These are phyloP conservation scores for Ramaria sp. DNA, from an alignment of 768 basidiomycete genomes.

Conservation along the genomic window DNA sequence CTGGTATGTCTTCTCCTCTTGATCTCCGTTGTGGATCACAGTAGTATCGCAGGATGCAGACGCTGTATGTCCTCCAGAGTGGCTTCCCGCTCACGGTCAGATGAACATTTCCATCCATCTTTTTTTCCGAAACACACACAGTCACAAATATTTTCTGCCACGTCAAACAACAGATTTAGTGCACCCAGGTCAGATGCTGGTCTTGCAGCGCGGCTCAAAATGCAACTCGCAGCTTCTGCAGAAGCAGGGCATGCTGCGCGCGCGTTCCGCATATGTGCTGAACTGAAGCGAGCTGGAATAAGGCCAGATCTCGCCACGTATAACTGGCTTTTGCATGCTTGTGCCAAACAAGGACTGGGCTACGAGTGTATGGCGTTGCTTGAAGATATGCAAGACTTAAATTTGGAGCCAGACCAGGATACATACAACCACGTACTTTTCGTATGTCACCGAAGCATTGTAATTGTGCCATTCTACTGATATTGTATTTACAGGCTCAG, in stretches of 20 bases:
- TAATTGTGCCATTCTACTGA: conserved; percentile 19
- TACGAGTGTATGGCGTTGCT: conserved; percentile 54
- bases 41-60: background rate
- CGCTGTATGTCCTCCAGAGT: background rate
- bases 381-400: conserved; percentile 52
- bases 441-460: conserved; percentile 26
- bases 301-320: conserved; percentile 48
- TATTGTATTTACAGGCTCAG: conserved; percentile 22
- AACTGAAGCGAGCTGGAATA: conserved; percentile 49
- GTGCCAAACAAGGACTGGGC: conserved; percentile 31
- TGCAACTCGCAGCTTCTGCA: background rate
- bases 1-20: background rate
- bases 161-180: background rate
- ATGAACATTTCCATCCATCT: background rate
- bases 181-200: background rate
- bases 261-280: conserved; percentile 34
- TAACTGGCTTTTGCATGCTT: conserved; percentile 41
- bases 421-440: conserved; percentile 52
- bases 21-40: background rate
- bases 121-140: background rate
- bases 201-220: background rate
- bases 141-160: background rate
- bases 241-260: background rate
- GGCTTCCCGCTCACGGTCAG: background rate
- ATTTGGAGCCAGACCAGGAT: conserved; percentile 36